Evolutionary conservation across 2,329 filamentous ascomycete species (phyloP).

Genomic region (Colletotrichum karsti): DNA sequence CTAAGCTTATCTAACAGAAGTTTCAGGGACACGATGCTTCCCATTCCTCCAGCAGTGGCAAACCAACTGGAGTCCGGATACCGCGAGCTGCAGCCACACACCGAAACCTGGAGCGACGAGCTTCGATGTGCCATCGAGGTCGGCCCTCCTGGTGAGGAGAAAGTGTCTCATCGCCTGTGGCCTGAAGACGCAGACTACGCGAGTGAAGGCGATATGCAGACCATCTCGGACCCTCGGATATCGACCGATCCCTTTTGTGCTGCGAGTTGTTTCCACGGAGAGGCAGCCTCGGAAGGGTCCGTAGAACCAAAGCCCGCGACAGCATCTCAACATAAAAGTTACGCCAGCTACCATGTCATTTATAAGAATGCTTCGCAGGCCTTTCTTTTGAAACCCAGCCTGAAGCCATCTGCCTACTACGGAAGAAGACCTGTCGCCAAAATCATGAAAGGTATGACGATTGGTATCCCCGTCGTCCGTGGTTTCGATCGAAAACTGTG

Average conservation of each 20-base stretch:
- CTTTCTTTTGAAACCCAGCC: slow-evolving; percentile 85
- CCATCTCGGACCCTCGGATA: slow-evolving; percentile 41
- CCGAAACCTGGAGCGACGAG: slow-evolving; percentile 92
- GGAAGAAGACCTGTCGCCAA: slow-evolving; percentile 82
- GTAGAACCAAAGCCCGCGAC: slow-evolving; percentile 46
- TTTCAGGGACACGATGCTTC: slow-evolving; percentile 82
- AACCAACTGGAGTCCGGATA: slow-evolving; percentile 96
- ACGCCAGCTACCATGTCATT: slow-evolving; percentile 82
- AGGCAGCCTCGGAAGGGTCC: slow-evolving; percentile 64
- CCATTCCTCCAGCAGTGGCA: slow-evolving; percentile 83
- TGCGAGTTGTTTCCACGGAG: slow-evolving; percentile 65
- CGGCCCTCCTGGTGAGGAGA: slow-evolving; percentile 89
- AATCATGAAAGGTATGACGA: slow-evolving; percentile 82
- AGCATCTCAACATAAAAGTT: slow-evolving; percentile 61
- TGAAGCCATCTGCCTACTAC: slow-evolving; percentile 87
- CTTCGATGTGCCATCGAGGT: slow-evolving; percentile 90
- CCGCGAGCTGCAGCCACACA: slow-evolving; percentile 85
- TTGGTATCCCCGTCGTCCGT: slow-evolving; percentile 88
- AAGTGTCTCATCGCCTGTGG: slow-evolving; percentile 87
- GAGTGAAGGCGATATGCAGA: slow-evolving; percentile 38
- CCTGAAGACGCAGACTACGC: slow-evolving; percentile 59
- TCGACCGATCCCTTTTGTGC: slow-evolving; percentile 67
- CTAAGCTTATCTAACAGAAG: not conserved
- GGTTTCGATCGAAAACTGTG: slow-evolving; percentile 85
- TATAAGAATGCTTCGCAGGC: slow-evolving; percentile 82